A percentile compares a stretch with the other conserved stretches of the same genome.
Evolutionary conservation across 257 asterid species (phyloP).

Genomic region (Petunia axillaris): DNA sequence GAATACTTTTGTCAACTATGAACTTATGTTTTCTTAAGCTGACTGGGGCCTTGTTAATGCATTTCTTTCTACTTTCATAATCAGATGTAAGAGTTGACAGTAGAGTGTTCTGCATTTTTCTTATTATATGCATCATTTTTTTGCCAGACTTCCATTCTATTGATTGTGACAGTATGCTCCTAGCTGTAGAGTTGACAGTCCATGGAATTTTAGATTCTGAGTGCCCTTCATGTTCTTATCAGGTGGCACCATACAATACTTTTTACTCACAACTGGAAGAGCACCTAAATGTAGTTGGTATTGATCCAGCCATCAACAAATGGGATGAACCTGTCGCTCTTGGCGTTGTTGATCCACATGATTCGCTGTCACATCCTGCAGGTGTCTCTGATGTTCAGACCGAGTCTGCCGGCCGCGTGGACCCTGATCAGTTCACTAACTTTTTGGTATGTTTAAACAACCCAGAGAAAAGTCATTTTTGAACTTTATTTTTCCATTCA

Average conservation of each 20-base stretch:
- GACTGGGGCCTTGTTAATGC: not conserved
- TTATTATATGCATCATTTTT: not conserved
- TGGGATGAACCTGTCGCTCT: constrained; percentile 88
- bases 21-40: not conserved
- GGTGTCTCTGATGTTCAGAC: constrained; percentile 90
- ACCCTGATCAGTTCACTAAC: constrained; percentile 80
- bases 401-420: constrained; percentile 77
- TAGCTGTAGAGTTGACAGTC: not conserved
- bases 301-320: constrained; percentile 67
- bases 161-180: constrained; percentile 6
- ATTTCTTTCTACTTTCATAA: not conserved
- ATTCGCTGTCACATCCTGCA: constrained; percentile 91
- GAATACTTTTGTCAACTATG: not conserved
- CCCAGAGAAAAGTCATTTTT: not conserved
- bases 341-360: constrained; percentile 93
- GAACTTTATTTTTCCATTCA: not conserved
- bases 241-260: constrained; percentile 92
- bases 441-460: constrained; percentile 56
- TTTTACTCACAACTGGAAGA: constrained; percentile 76
- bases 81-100: not conserved
- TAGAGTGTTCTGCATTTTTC: not conserved
- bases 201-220: not conserved
- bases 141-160: not conserved
- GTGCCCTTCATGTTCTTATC: constrained; percentile 21
- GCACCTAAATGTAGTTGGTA: constrained; percentile 83